phyloP scores from a whole-genome alignment of 106 monocot genomes.

The Allium sativum region DNA sequence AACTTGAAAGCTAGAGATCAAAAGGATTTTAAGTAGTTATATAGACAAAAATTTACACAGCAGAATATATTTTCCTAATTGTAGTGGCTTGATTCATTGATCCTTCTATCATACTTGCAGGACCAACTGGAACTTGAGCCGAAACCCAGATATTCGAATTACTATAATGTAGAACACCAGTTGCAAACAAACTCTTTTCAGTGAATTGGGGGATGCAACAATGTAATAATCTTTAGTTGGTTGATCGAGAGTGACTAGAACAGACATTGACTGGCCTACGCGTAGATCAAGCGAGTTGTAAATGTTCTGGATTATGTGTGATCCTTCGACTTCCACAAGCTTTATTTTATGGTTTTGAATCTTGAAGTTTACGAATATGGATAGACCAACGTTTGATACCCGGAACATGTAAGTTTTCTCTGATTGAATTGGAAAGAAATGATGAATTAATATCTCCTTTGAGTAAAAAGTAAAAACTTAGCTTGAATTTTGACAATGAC shows the following conservation, averaged over 20 bases:
- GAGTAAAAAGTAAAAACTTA: no score
- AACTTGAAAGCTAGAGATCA: no score
- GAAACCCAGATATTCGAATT: slow-evolving; percentile 42
- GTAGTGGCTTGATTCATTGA: no score
- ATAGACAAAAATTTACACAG: background rate
- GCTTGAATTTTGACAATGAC: no score
- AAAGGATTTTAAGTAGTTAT: no score
- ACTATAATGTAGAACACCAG: slow-evolving; percentile 81
- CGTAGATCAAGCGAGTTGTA: slow-evolving; percentile 83
- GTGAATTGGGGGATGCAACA: slow-evolving; percentile 73
- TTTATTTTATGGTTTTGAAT: slow-evolving; percentile 69
- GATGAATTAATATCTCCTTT: no score
- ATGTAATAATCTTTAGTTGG: slow-evolving; percentile 64
- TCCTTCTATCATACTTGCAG: no score
- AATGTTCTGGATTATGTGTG: slow-evolving; percentile 46
- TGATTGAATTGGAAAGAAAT: no score
- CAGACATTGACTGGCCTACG: slow-evolving; percentile 62
- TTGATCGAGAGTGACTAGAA: slow-evolving; percentile 68
- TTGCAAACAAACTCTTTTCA: no score
- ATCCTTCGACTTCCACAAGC: slow-evolving; percentile 72
- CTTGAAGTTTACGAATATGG: slow-evolving; percentile 83
- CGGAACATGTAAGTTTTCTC: slow-evolving; percentile 81
- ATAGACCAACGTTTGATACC: no score
- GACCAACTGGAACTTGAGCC: slow-evolving; percentile 50
- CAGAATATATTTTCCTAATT: slow-evolving; percentile 21